A percentile compares a stretch with the other conserved stretches of the same genome.
These are phyloP conservation scores for Yueomyces sinensis DNA, from an alignment of 805 yeast genomes.

Conservation along the genomic window DNA sequence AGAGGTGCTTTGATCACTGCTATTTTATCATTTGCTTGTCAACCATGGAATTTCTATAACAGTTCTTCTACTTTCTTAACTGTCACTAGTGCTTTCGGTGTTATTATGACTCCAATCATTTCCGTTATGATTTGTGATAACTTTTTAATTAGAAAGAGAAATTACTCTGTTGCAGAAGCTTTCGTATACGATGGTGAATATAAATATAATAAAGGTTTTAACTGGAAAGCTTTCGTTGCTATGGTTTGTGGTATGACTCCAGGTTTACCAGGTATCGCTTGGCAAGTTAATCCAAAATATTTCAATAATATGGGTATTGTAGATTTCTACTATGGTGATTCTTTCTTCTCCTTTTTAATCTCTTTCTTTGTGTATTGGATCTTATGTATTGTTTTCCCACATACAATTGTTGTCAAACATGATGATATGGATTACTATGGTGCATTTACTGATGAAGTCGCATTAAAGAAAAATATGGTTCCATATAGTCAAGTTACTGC, in stretches of 20 bases:
- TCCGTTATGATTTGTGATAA: constrained; percentile 30
- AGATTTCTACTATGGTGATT: constrained; percentile 32
- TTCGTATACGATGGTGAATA: constrained; percentile 22
- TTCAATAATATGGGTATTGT: constrained; percentile 25
- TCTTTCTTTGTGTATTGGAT: constrained; percentile 28
- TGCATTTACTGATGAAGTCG: constrained; percentile 27
- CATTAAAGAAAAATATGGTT: constrained; percentile 19
- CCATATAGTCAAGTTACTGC: constrained; percentile 21
- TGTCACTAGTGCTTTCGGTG: constrained; percentile 28
- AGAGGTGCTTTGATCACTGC: constrained; percentile 29
- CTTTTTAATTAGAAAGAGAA: constrained; percentile 25
- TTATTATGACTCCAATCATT: constrained; percentile 27
- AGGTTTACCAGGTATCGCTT: constrained; percentile 36
- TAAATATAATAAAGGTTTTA: constrained; percentile 27
- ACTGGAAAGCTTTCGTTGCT: constrained; percentile 26
- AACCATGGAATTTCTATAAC: constrained; percentile 29
- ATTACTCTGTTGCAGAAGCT: constrained; percentile 23
- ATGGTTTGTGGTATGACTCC: constrained; percentile 30
- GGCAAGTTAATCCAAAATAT: constrained; percentile 21
- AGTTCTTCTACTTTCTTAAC: constrained; percentile 25
- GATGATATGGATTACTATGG: constrained; percentile 31
- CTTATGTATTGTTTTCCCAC: constrained; percentile 26
- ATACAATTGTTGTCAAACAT: constrained; percentile 19
- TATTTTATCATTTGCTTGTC: constrained; percentile 24
- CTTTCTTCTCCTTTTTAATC: constrained; percentile 29